A percentile compares a stretch with the other conserved stretches of the same genome.
Conservation (phyloP, 148 eudicot genomes). For the Pouteria glomerata region DNA sequence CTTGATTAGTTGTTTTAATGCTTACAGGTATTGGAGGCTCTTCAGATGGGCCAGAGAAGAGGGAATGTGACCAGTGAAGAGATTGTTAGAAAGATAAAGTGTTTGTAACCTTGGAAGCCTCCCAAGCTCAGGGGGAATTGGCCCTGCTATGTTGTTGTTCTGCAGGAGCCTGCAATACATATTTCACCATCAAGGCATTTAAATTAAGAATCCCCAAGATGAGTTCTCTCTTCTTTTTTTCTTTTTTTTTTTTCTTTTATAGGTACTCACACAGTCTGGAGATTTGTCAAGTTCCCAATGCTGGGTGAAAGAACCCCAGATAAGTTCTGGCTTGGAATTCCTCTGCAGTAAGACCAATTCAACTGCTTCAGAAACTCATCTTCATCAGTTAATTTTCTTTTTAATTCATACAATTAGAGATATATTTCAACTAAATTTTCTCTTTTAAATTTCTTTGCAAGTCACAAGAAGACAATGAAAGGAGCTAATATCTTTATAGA, state of each 20-base stretch:
- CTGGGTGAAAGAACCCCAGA: conserved; percentile 72
- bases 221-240: too few species aligned
- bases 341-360: conserved; percentile 43
- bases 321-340: conserved; percentile 76
- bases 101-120: conserved; percentile 65
- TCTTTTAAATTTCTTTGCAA: too few species aligned
- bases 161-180: conserved; percentile 56
- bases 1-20: background rate
- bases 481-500: background rate
- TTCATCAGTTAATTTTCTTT: background rate
- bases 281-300: conserved; percentile 88
- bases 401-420: too few species aligned
- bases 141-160: conserved; percentile 78
- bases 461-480: background rate
- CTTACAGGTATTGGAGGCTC: conserved; percentile 78
- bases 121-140: conserved; percentile 70
- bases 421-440: too few species aligned
- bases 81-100: conserved; percentile 71
- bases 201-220: too few species aligned
- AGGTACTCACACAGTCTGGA: conserved; percentile 67
- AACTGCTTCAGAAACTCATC: background rate
- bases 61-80: conserved; percentile 60
- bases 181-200: too few species aligned
- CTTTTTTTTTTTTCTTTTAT: background rate
- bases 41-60: conserved; percentile 54